These are phyloP conservation scores for Boletus rubescentipes DNA, from an alignment of 768 basidiomycete species.

Conservation along the genomic window DNA sequence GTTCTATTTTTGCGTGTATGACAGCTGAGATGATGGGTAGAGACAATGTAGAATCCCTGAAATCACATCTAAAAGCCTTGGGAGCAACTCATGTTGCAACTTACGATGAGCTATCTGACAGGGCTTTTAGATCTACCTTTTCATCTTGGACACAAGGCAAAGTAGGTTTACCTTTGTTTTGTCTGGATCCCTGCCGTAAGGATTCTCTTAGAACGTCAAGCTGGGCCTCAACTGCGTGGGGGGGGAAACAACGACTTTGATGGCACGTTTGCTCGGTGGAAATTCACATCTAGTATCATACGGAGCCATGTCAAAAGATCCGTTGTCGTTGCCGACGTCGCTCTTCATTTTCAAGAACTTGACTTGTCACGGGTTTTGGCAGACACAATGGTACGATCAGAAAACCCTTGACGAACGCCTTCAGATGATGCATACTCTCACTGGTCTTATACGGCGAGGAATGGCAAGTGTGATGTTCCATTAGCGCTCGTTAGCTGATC, in stretches of 20 bases:
- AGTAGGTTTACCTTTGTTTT: constrained; percentile 34
- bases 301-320: constrained; percentile 87
- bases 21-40: constrained; percentile 32
- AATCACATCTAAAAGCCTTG: constrained; percentile 49
- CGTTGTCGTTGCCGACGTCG: constrained; percentile 73
- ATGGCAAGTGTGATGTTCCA: constrained; percentile 40
- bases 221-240: constrained; percentile 60
- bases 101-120: constrained; percentile 70
- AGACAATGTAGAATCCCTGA: constrained; percentile 51
- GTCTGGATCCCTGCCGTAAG: constrained; percentile 8
- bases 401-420: constrained; percentile 50
- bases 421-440: constrained; percentile 49
- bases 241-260: constrained; percentile 64
- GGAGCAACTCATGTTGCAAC: constrained; percentile 79
- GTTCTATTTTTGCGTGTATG: background rate
- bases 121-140: constrained; percentile 49
- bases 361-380: constrained; percentile 77
- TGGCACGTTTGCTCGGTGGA: constrained; percentile 66
- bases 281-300: constrained; percentile 81
- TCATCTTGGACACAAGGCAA: constrained; percentile 65
- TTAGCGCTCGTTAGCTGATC: constrained; percentile 3
- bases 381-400: constrained; percentile 63
- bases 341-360: constrained; percentile 86
- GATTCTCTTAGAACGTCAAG: constrained; percentile 34
- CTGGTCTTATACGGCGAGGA: constrained; percentile 51